Percentiles rank a stretch among this genome's conserved stretches.
phyloP scores from a whole-genome alignment of 164 flowering plant species.

The Kalanchoe fedtschenkoi region DNA sequence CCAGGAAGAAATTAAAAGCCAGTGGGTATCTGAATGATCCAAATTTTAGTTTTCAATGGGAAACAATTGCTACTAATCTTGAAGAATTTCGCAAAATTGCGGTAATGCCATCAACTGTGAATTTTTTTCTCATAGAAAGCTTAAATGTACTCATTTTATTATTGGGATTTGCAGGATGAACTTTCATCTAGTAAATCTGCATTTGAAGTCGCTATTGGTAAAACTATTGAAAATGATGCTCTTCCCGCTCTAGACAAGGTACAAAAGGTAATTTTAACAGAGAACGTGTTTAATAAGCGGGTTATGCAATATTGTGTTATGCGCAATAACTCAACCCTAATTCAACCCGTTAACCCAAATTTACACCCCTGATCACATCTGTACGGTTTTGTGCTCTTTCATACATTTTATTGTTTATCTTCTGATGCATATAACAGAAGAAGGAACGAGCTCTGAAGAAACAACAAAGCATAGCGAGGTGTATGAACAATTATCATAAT shows the following conservation, averaged over 20 bases:
- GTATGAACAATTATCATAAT: slow-evolving; percentile 20
- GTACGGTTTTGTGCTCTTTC: not conserved
- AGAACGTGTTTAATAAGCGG: too few relatives aligned
- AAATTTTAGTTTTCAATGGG: slow-evolving; percentile 36
- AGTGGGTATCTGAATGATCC: slow-evolving; percentile 19
- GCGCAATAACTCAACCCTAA: too few relatives aligned
- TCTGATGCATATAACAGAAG: slow-evolving; percentile 35
- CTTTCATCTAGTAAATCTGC: slow-evolving; percentile 38
- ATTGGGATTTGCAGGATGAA: slow-evolving; percentile 40
- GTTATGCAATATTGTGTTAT: too few relatives aligned
- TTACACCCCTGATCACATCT: not conserved
- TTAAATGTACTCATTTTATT: slow-evolving; percentile 7
- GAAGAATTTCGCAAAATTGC: slow-evolving; percentile 52
- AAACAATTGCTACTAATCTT: slow-evolving; percentile 80
- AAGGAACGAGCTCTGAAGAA: slow-evolving; percentile 44
- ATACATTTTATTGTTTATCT: not conserved
- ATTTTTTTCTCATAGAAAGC: not conserved
- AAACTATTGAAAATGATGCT: slow-evolving; percentile 32
- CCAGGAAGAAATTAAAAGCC: slow-evolving; percentile 19
- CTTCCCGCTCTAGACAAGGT: slow-evolving; percentile 61
- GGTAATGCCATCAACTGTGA: slow-evolving; percentile 30
- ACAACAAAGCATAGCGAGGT: slow-evolving; percentile 33
- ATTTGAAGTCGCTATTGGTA: slow-evolving; percentile 37
- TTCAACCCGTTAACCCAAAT: too few relatives aligned
- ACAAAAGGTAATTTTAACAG: slow-evolving; percentile 38